phyloP scores from a whole-genome alignment of 2,329 filamentous ascomycete genomes.

The Microsporum audouinii region DNA sequence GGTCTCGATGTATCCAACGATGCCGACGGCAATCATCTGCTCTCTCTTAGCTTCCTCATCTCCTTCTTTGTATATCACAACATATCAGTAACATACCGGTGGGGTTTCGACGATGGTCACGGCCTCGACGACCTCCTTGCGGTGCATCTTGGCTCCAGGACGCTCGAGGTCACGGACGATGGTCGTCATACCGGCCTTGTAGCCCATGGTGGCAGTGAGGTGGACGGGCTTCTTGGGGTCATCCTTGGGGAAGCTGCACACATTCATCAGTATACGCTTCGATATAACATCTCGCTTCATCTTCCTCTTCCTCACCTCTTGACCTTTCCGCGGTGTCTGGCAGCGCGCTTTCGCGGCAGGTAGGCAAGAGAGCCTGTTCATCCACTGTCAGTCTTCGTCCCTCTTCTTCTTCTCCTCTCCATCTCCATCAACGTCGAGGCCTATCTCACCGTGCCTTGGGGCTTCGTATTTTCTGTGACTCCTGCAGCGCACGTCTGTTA shows the following conservation, averaged over 20 bases:
- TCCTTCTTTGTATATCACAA: background rate
- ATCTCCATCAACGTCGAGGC: constrained; percentile 30
- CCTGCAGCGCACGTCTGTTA: constrained; percentile 22
- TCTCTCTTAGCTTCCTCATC: constrained; percentile 13
- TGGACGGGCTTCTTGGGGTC: constrained; percentile 99
- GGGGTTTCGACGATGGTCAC: constrained; percentile 82
- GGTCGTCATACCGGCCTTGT: constrained; percentile 99
- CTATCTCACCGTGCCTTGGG: constrained; percentile 74
- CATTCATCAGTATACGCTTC: constrained; percentile 12
- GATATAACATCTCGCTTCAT: background rate
- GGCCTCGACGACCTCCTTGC: constrained; percentile 93
- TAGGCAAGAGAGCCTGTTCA: constrained; percentile 60
- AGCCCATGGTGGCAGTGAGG: constrained; percentile 94
- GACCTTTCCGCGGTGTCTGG: constrained; percentile 92
- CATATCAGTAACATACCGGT: constrained; percentile 56
- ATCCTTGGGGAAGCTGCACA: constrained; percentile 91
- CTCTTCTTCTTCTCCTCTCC: background rate
- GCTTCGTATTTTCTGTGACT: constrained; percentile 65
- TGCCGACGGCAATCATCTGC: constrained; percentile 98
- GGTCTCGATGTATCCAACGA: constrained; percentile 99
- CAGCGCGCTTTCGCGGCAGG: constrained; percentile 81
- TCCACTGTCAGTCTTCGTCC: background rate
- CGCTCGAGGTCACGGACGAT: constrained; percentile 99
- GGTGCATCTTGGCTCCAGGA: constrained; percentile 98
- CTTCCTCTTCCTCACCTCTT: constrained; percentile 61